Conservation (phyloP, 192 early-diverging fungal species). For the Pilobolus umbonatus region DNA sequence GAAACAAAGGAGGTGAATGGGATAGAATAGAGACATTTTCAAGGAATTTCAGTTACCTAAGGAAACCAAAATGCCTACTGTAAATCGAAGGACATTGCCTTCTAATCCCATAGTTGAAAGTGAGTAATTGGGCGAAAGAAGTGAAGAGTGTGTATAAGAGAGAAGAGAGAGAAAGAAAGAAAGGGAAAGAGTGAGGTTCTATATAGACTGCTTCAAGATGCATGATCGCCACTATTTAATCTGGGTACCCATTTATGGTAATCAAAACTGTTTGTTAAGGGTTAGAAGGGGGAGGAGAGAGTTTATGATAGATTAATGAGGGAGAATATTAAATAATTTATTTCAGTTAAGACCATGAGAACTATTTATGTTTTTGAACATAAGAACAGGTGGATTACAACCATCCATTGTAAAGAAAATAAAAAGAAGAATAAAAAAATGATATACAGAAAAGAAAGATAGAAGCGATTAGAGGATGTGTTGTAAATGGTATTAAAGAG, state of each 20-base stretch:
- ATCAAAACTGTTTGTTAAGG: no score
- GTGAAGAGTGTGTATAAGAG: not conserved
- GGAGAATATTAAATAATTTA: not conserved
- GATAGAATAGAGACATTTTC: not conserved
- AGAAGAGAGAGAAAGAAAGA: not conserved
- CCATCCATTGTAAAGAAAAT: no score
- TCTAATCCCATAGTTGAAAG: constrained; percentile 22
- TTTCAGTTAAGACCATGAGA: not conserved
- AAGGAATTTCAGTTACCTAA: constrained; percentile 9
- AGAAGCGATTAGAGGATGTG: no score
- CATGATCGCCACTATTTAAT: not conserved
- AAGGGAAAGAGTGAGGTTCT: not conserved
- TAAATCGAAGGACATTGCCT: constrained; percentile 23
- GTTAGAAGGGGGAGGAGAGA: no score
- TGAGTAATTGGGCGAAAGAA: constrained; percentile 1
- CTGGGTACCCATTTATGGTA: not conserved
- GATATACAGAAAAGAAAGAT: no score
- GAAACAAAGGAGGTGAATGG: not conserved
- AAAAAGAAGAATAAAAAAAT: not conserved
- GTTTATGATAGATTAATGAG: not conserved
- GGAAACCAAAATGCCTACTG: constrained; percentile 33
- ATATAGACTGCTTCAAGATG: not conserved
- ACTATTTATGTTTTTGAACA: not conserved
- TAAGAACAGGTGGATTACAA: not conserved
- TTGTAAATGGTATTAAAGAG: no score